These are phyloP conservation scores for Clarkia xantiana DNA, from an alignment of 345 rosid species.

Conservation along the genomic window DNA sequence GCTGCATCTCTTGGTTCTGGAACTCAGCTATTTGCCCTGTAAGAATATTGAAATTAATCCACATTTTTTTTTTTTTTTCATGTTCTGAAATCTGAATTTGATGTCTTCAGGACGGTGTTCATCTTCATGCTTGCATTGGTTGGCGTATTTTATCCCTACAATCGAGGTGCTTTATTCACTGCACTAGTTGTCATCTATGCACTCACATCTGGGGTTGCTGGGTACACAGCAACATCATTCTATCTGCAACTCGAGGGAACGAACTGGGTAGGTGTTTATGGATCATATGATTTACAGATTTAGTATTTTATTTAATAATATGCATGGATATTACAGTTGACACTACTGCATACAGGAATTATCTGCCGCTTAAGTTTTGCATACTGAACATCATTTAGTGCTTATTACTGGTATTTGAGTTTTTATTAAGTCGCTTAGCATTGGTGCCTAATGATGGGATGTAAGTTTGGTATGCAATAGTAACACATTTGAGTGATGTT, in stretches of 20 bases:
- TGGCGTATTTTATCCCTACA: slow-evolving; percentile 31
- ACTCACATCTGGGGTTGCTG: slow-evolving; percentile 30
- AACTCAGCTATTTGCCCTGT: slow-evolving; percentile 28
- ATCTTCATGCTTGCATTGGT: slow-evolving; percentile 12
- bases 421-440: too few species aligned
- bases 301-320: too few species aligned
- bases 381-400: too few species aligned
- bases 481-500: too few species aligned
- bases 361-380: too few species aligned
- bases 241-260: slow-evolving; percentile 29
- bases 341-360: too few species aligned
- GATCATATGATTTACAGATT: neutral
- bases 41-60: slow-evolving; percentile 5
- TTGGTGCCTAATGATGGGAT: too few species aligned
- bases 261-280: slow-evolving; percentile 19
- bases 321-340: too few species aligned
- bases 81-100: neutral
- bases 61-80: neutral
- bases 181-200: slow-evolving; percentile 32
- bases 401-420: too few species aligned
- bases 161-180: slow-evolving; percentile 28
- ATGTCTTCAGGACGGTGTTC: slow-evolving; percentile 4
- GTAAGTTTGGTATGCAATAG: too few species aligned
- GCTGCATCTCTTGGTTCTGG: slow-evolving; percentile 31
- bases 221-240: slow-evolving; percentile 27